Evolutionary conservation across 208 protist genomes (phyloP).

Genomic region (Zelonia costaricensis): DNA sequence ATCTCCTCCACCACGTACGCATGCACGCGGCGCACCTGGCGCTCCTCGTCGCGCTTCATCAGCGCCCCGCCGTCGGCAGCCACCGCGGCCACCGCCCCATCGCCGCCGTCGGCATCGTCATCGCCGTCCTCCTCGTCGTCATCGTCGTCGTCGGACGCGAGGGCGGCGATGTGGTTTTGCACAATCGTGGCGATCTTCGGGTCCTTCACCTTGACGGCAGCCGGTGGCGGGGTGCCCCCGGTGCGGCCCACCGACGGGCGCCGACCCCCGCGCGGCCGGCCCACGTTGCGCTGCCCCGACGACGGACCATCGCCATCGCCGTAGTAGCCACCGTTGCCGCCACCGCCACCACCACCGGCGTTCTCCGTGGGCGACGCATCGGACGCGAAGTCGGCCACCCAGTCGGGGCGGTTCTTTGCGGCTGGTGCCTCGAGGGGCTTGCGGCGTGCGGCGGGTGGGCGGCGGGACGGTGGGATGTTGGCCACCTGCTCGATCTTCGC

Average conservation of each 20-base stretch:
- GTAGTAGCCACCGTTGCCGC: slow-evolving; percentile 6
- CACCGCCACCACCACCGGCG: slow-evolving; percentile 2
- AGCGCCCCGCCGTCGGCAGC: not conserved
- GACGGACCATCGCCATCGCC: not conserved
- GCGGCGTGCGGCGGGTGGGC: slow-evolving; percentile 11
- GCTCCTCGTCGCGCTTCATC: slow-evolving; percentile 67
- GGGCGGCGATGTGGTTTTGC: slow-evolving; percentile 78
- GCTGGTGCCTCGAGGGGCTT: slow-evolving; percentile 54
- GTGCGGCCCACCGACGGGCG: slow-evolving; percentile 15
- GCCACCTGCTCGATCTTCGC: slow-evolving; percentile 53
- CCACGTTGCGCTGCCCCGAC: slow-evolving; percentile 5
- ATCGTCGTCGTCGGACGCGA: slow-evolving; percentile 57
- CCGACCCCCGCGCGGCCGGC: slow-evolving; percentile 21
- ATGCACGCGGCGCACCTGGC: slow-evolving; percentile 87
- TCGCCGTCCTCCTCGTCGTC: slow-evolving; percentile 51
- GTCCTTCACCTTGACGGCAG: slow-evolving; percentile 61
- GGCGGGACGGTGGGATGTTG: slow-evolving; percentile 16
- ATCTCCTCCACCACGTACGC: slow-evolving; percentile 93
- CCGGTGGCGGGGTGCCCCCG: slow-evolving; percentile 14
- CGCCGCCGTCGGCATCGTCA: slow-evolving; percentile 6
- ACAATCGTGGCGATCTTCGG: slow-evolving; percentile 91
- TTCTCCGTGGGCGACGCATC: slow-evolving; percentile 23
- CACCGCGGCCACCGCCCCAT: not conserved
- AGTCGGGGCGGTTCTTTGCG: slow-evolving; percentile 64
- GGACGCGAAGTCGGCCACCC: slow-evolving; percentile 72